phyloP scores from a whole-genome alignment of 1,139 yeast genomes.

The Debaryomyces nepalensis region DNA sequence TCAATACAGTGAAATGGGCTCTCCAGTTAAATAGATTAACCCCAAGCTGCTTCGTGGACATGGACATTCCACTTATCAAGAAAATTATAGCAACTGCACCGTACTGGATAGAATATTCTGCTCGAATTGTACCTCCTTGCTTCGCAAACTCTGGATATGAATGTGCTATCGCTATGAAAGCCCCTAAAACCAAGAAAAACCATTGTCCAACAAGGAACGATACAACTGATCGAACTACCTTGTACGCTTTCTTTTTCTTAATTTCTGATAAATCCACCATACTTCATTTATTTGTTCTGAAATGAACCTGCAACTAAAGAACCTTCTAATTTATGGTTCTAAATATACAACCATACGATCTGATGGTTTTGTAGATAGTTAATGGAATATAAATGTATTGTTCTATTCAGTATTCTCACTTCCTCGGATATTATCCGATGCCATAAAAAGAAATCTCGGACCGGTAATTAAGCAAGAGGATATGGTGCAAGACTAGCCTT shows the following conservation, averaged over 20 bases:
- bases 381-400: too few relatives aligned
- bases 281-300: too few relatives aligned
- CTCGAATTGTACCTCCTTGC: slow-evolving; percentile 76
- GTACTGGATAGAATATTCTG: slow-evolving; percentile 77
- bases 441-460: too few relatives aligned
- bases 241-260: slow-evolving; percentile 16
- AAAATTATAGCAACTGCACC: slow-evolving; percentile 89
- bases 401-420: too few relatives aligned
- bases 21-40: slow-evolving; percentile 74
- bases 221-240: slow-evolving; percentile 21
- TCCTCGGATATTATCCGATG: too few relatives aligned
- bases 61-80: slow-evolving; percentile 77
- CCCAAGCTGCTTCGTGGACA: slow-evolving; percentile 64
- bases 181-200: slow-evolving; percentile 76
- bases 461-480: too few relatives aligned
- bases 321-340: too few relatives aligned
- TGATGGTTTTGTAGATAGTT: too few relatives aligned
- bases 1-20: slow-evolving; percentile 73
- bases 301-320: too few relatives aligned
- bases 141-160: slow-evolving; percentile 83
- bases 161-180: slow-evolving; percentile 74
- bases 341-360: too few relatives aligned
- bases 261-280: slow-evolving; percentile 11
- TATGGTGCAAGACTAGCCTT: too few relatives aligned
- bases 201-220: slow-evolving; percentile 53